These are phyloP conservation scores for Coniochaeta ligniaria DNA, from an alignment of 2,329 filamentous ascomycete genomes.

Conservation along the genomic window DNA sequence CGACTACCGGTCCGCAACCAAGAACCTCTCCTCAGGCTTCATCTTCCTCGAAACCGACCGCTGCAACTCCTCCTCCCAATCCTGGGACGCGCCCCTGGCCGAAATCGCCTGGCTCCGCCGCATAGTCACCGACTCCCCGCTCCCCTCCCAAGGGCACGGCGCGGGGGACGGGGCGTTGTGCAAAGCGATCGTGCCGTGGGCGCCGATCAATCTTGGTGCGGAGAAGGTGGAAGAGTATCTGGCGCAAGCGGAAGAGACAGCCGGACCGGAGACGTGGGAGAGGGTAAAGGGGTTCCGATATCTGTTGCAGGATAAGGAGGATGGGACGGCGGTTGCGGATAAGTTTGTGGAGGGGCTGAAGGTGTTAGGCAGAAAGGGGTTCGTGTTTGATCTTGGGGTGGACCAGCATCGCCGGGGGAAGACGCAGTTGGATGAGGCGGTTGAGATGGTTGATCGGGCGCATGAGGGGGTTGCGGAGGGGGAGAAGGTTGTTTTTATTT, in stretches of 20 bases:
- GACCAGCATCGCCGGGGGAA: conserved; percentile 72
- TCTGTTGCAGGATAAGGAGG: conserved; percentile 69
- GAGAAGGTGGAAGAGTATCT: conserved; percentile 60
- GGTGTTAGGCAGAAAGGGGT: conserved; percentile 55
- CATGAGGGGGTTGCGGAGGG: conserved; percentile 53
- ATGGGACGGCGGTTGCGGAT: conserved; percentile 55
- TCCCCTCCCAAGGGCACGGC: conserved; percentile 35
- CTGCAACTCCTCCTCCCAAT: conserved; percentile 42
- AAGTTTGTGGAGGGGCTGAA: conserved; percentile 60
- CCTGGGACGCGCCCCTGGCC: conserved; percentile 61
- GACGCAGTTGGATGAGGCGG: conserved; percentile 64
- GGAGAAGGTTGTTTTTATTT: conserved; percentile 57
- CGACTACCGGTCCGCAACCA: conserved; percentile 48
- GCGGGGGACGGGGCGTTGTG: conserved; percentile 46
- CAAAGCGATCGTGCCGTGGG: conserved; percentile 73
- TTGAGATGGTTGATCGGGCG: conserved; percentile 62
- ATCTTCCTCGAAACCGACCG: conserved; percentile 17
- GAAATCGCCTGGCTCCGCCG: conserved; percentile 65
- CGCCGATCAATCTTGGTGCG: conserved; percentile 64
- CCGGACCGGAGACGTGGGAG: conserved; percentile 54
- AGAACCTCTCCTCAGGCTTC: conserved; percentile 26
- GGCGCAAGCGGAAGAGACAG: conserved; percentile 47
- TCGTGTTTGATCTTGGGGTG: conserved; percentile 76
- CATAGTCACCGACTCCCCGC: conserved; percentile 50
- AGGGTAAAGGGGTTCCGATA: conserved; percentile 77